Conservation (phyloP, 305 asterid genomes). For the Fraxinus baroniana region DNA sequence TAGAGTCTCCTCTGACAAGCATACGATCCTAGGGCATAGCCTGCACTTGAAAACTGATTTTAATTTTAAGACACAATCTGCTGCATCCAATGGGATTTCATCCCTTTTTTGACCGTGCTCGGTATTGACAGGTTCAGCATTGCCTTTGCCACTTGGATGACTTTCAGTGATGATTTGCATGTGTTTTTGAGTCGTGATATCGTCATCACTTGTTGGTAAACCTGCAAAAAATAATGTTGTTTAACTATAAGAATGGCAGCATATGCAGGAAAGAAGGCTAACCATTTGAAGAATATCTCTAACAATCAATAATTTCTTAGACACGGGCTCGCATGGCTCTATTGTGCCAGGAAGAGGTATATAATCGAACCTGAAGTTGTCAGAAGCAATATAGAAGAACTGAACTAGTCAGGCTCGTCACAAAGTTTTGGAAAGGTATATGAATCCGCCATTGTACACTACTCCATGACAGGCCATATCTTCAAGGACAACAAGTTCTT, state of each 20-base stretch:
- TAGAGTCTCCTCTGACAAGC: slow-evolving; percentile 76
- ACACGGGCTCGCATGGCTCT: not conserved
- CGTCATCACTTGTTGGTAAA: slow-evolving; percentile 75
- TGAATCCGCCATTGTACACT: not conserved
- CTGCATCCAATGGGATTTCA: slow-evolving; percentile 30
- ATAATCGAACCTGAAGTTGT: not conserved
- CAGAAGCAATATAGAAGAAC: not conserved
- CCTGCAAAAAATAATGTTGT: slow-evolving; percentile 42
- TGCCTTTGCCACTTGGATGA: slow-evolving; percentile 31
- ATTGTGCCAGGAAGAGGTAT: not conserved
- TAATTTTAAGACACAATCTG: slow-evolving; percentile 58
- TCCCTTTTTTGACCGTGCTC: slow-evolving; percentile 40
- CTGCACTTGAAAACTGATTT: slow-evolving; percentile 95
- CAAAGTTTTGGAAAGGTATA: not conserved
- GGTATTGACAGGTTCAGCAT: slow-evolving; percentile 26
- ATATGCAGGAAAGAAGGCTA: not conserved
- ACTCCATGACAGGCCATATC: not conserved
- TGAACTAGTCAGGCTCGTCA: not conserved
- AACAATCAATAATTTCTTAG: not conserved
- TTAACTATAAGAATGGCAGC: slow-evolving; percentile 12
- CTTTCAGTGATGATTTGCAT: slow-evolving; percentile 32
- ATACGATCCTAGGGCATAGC: slow-evolving; percentile 89
- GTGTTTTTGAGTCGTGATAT: slow-evolving; percentile 35
- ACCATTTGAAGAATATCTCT: slow-evolving; percentile 14
- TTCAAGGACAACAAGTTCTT: not conserved